phyloP scores from a whole-genome alignment of 495 filamentous ascomycete species.

The Evernia prunastri region DNA sequence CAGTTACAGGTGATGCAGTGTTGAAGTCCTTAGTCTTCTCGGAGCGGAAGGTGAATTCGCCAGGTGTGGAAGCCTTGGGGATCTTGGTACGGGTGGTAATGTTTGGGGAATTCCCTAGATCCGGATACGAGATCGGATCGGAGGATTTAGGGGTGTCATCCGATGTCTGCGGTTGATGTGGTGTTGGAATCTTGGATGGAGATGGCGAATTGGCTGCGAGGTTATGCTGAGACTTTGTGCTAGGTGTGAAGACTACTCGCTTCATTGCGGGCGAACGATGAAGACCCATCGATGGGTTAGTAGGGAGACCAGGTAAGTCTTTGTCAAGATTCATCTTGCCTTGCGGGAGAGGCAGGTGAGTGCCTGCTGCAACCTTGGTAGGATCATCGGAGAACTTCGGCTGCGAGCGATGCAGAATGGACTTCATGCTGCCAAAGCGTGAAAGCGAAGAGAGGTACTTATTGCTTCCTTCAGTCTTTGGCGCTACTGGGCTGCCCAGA shows the following conservation, averaged over 20 bases:
- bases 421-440: slow-evolving; percentile 41
- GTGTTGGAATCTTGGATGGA: slow-evolving; percentile 39
- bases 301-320: slow-evolving; percentile 33
- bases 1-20: slow-evolving; percentile 2
- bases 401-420: slow-evolving; percentile 54
- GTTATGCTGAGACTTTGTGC: slow-evolving; percentile 41
- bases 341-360: slow-evolving; percentile 47
- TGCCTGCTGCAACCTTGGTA: slow-evolving; percentile 53
- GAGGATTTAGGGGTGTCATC: slow-evolving; percentile 17
- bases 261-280: slow-evolving; percentile 45
- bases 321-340: slow-evolving; percentile 43
- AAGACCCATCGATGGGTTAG: slow-evolving; percentile 22
- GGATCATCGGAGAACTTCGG: slow-evolving; percentile 58
- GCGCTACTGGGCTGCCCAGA: slow-evolving; percentile 13
- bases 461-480: slow-evolving; percentile 28
- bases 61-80: slow-evolving; percentile 31
- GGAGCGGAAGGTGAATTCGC: slow-evolving; percentile 54
- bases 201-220: slow-evolving; percentile 38
- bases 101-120: slow-evolving; percentile 32
- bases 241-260: slow-evolving; percentile 55
- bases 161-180: slow-evolving; percentile 12
- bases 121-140: slow-evolving; percentile 38
- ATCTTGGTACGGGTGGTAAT: slow-evolving; percentile 23
- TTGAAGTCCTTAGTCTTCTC: slow-evolving; percentile 52
- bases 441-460: slow-evolving; percentile 26